Evolutionary conservation across 1,284 basidiomycete species (phyloP), one percentile per base, ranked within the genome.

Genomic region (Ceratobasidium sp.): DNA sequence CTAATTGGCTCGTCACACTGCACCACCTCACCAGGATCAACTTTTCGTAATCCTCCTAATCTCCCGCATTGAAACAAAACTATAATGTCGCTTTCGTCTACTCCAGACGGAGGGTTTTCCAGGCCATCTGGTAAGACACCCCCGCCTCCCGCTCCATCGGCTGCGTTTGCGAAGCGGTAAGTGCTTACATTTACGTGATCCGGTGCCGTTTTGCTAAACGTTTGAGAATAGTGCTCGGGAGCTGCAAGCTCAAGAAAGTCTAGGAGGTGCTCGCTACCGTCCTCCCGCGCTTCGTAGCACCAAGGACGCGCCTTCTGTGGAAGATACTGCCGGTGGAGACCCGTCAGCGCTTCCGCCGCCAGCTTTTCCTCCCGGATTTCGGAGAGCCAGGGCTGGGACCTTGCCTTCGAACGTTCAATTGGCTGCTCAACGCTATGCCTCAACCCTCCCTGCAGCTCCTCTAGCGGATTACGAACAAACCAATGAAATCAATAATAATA

Each of bases 301-400:
- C 36, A 73, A 64, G 54, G 67, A 72, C n/a, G 60, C 73, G 36
- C 75, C 63, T 47, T 53, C 72, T 14, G 36, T 67, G 48, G 75
- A 76, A 44, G 73, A 78, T 45, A 59, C 76, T 51, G 71, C 45
- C 14, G 64, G 63, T 11, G 31, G 14, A 31, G 63, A 75, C 54
- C 45, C 75, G 22, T 57, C 77, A 15, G 71, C 72, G 31, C 65
- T 71, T 27, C 48, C 76, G 11, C 76, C 76, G 24, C 50, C 76
- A 27, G 73, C 74, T 33, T 76, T 76, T 62, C 78, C 78, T 56
- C 67, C 76, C 22, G 77, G 77, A 33, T 94, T 93, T 81, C 90
- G 91, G 86, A 91, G 93, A 86, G 92, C 93, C 80, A 92, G 93
- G 90, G 93, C 93, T 79, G 93, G 93, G 78, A 94, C 93, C 87